Evolutionary conservation across 495 filamentous ascomycete genomes (phyloP), one percentile per base, ranked within the genome.

Genomic region (Neurospora sp.): DNA sequence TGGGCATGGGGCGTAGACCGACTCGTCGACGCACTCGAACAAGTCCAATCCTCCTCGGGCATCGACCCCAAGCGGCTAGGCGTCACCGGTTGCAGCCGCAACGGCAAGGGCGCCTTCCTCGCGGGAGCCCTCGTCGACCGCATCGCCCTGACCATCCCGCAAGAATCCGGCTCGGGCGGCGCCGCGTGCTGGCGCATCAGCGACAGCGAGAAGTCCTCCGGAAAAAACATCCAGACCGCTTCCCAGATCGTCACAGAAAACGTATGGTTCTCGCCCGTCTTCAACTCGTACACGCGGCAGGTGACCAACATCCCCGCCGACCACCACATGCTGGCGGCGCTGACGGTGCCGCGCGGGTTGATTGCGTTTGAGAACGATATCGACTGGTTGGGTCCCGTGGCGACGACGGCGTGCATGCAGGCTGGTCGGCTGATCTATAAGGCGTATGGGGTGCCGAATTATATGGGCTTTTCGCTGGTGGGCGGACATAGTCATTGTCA

Each of bases 1-100:
- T 87, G 86, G 85, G 85, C 84, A 20, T 88, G 85, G 86, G 86
- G 85, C 59, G 84, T 88, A 0, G 82, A 82, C 78, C 83, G 86
- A 2, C 76, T 88, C 69, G 84, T 87, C 74, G 86, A 88, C 77
- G 85, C 79, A 1, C 82, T 88, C 44, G 85, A 87, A 81, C 82
- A 81, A 78, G 76, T 85, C n/a, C 79, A 78, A 35, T 76, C 76
- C 20, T 71, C 73, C n/a, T 81, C 84, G 27, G 84, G 83, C 44
- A 87, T 87, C 77, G 85, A 88, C 77, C 76, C 83, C 71, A 84
- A 76, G 74, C 80, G 81, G 1, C 76, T 88, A 12, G 86, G 84
- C 61, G 85, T 87, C 10, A 86, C 85, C 2, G 86, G 85, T 9
- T 88, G 86, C 78, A 86, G 84, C 61, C 85, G 85, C 69, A 87